Base-by-base conservation (phyloP, 768 basidiomycete genomes). In the Pleurotus eryngii region DNA sequence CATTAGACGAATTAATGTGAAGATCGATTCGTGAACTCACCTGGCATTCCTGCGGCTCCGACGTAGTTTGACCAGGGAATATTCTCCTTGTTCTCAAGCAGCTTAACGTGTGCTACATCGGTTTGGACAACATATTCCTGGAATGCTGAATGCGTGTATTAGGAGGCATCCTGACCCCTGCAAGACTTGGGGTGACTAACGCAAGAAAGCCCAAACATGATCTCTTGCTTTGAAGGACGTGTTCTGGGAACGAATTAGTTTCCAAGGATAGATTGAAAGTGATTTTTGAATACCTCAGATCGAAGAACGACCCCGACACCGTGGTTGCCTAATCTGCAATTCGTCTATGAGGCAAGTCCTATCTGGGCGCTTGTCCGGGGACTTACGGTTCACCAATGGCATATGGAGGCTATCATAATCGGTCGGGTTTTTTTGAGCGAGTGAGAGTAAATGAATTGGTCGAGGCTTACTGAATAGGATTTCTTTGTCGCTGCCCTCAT, bases 41-140 rank as follows among this genome's bases (percentile, higher is more conserved):
- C 74, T 69, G 81, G 76, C 80, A 83, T 83, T 11, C 84, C 84
- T 2, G 74, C 70, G 1, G 78, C 76, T 14, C 84, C 82, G 26
- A 82, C 64, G 60, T 76, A 82, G 0, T 68, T 68, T 0, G 75
- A 72, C 80, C 78, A 83, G 0, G 82, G 81, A 3, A 84, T 64
- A 4, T 74, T 71, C 30, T 75, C 61, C 55, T 74, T 67, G 60
- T 81, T 80, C 38, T 76, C 57, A 40, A 81, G 56, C 5, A 76
- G 58, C 3, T 47, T 40, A 50, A 69, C 61, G n/a, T 20, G 18
- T 24, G 46, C 37, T 1, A 37, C 27, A 17, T 49, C 45, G n/a
- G 58, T 81, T 83, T 61, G 81, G 69, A 45, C 72, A 65, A 66
- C 76, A 76, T 4, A 65, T 78, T 77, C 60, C 26, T 26, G 43